A percentile compares a stretch with the other conserved stretches of the same genome.
Conservation (phyloP, 495 filamentous ascomycete species). For the Letharia lupina region DNA sequence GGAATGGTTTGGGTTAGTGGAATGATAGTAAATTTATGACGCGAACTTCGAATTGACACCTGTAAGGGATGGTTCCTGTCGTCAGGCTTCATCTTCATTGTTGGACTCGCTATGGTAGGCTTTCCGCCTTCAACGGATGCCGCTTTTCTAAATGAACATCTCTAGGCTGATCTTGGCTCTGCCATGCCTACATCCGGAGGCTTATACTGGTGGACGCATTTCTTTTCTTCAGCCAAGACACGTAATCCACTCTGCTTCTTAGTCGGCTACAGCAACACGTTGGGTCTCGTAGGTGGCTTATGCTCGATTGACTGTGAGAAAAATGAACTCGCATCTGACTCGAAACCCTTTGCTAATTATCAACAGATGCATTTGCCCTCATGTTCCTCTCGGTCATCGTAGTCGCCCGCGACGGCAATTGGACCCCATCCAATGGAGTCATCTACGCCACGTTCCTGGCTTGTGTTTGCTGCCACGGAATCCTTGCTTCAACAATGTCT, state of each 20-base stretch:
- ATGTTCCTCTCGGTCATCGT: conserved; percentile 51
- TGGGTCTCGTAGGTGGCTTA: conserved; percentile 56
- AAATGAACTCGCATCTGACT: neutral
- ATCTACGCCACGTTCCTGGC: conserved; percentile 58
- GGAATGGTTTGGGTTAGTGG: conserved; percentile 58
- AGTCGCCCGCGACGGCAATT: conserved; percentile 55
- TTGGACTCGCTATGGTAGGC: conserved; percentile 55
- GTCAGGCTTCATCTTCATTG: conserved; percentile 53
- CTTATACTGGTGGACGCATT: conserved; percentile 66
- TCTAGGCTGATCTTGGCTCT: conserved; percentile 53
- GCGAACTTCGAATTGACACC: neutral
- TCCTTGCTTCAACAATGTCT: conserved; percentile 45
- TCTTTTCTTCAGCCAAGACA: conserved; percentile 50
- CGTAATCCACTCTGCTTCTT: conserved; percentile 59
- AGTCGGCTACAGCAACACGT: conserved; percentile 64
- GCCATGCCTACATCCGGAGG: conserved; percentile 65
- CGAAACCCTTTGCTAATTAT: neutral
- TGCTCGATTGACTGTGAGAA: conserved; percentile 50
- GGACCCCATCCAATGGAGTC: conserved; percentile 49
- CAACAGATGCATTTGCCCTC: conserved; percentile 41
- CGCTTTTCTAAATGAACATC: neutral
- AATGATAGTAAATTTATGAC: neutral
- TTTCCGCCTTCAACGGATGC: neutral
- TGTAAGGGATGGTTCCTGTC: conserved; percentile 53
- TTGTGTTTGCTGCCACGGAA: conserved; percentile 49